Evolutionary conservation across 1,139 yeast genomes (phyloP), one percentile per base, ranked within the genome.

Genomic region (Saccharomyces hybrid): DNA sequence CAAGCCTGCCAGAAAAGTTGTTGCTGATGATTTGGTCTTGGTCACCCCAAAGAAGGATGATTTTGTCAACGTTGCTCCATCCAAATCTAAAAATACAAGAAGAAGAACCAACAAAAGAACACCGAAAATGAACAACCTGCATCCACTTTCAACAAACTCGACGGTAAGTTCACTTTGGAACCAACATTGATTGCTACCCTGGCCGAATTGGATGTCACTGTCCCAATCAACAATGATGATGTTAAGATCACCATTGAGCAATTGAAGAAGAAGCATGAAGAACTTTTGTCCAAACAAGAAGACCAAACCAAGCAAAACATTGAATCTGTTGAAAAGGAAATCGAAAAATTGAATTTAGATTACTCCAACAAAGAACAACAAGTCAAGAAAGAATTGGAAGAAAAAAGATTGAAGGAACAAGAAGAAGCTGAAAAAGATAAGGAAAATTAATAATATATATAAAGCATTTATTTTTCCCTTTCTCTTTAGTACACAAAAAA

Each of bases 171-270:
- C 71, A 79, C 85, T 58, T 81, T 93, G 66, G 93, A 91, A 69
- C 86, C 96, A 56, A 86, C 84, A 59, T 79, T 89, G 60, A 84
- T 93, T 67, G 84, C 86, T 61, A 81, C 88, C 57, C 81, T 95
- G 64, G 79, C 89, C 60, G 85, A 86, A 65, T 81, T 91, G 70
- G 83, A 84, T 59, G 81, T 93, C 60, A 78, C 88, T 53, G 82
- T 91, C 63, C 99, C 99, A 68, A 78, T 85, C 58, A 80, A 84
- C 66, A 76, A 81, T 63, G 95, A 85, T 28, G 95, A 88, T 55
- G 84, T 87, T 60, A 78, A 86, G 50, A 73, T 74, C 53, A 82
- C 95, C 60, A 72, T 88, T 64, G 82, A 78, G 57, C 77, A 82
- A 64, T 81, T 93, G 73, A 83, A 84, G 77, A 81, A 79, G 66